Conservation (phyloP, 768 basidiomycete species). For the Hortiboletus flavorubellus region DNA sequence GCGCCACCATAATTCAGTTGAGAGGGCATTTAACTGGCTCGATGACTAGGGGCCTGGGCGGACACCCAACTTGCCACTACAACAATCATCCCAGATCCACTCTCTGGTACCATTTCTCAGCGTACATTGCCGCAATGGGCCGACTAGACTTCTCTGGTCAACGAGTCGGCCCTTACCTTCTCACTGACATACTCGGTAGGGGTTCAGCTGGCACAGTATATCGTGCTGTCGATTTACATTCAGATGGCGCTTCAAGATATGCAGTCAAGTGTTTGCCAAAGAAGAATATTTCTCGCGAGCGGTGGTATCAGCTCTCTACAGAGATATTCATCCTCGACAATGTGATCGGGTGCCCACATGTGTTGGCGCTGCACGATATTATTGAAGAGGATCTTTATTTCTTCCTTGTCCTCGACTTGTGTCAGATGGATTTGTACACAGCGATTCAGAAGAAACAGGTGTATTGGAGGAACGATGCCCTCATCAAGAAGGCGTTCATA, state of each 20-base stretch:
- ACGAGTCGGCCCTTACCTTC: not conserved
- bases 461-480: conserved; percentile 1
- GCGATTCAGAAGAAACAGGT: not conserved
- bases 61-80: too few relatives aligned
- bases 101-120: too few relatives aligned
- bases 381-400: not conserved
- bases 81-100: too few relatives aligned
- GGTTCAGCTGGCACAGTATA: not conserved
- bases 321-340: not conserved
- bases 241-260: not conserved
- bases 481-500: not conserved
- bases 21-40: too few relatives aligned
- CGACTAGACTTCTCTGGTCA: not conserved
- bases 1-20: too few relatives aligned
- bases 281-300: not conserved
- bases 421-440: not conserved
- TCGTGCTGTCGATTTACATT: not conserved
- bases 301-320: not conserved
- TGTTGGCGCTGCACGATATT: not conserved
- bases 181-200: not conserved
- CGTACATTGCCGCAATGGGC: not conserved
- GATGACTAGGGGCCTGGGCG: too few relatives aligned
- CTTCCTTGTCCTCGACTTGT: not conserved
- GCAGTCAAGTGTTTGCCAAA: not conserved
- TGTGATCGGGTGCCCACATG: not conserved